Conservation (phyloP, 257 asterid genomes). For the Vinca minor region DNA sequence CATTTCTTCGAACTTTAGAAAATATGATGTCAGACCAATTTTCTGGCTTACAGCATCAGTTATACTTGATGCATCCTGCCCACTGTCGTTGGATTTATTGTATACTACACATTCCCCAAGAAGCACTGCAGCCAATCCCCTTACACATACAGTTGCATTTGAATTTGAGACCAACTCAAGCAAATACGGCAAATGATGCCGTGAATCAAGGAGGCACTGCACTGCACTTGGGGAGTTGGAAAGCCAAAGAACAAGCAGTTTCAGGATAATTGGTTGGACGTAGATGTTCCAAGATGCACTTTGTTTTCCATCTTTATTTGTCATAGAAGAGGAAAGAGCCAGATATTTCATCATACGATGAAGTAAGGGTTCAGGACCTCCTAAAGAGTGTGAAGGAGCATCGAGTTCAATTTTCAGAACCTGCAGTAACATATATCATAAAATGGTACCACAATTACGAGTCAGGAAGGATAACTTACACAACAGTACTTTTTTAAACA, state of each 20-base stretch:
- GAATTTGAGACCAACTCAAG: slow-evolving; percentile 65
- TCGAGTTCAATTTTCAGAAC: slow-evolving; percentile 72
- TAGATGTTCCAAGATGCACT: slow-evolving; percentile 31
- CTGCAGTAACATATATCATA: slow-evolving; percentile 38
- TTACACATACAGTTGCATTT: slow-evolving; percentile 45
- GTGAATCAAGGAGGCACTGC: slow-evolving; percentile 73
- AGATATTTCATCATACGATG: slow-evolving; percentile 89
- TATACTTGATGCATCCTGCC: slow-evolving; percentile 50
- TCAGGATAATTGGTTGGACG: slow-evolving; percentile 67
- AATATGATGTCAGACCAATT: slow-evolving; percentile 67
- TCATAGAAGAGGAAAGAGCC: slow-evolving; percentile 74
- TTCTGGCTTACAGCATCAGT: slow-evolving; percentile 79
- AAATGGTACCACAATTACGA: neutral
- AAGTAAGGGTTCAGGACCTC: slow-evolving; percentile 78
- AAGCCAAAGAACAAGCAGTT: slow-evolving; percentile 74
- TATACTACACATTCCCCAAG: slow-evolving; percentile 66
- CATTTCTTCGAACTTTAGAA: slow-evolving; percentile 71
- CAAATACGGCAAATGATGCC: slow-evolving; percentile 77
- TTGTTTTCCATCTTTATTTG: slow-evolving; percentile 55
- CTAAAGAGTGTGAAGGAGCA: slow-evolving; percentile 53
- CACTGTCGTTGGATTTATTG: slow-evolving; percentile 46
- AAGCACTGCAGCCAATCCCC: slow-evolving; percentile 75
- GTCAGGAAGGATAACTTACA: neutral
- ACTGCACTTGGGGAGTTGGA: slow-evolving; percentile 77
- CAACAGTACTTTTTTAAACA: neutral